Base-by-base conservation (phyloP, 805 yeast genomes). In the Saccharomycopsis malanga region DNA sequence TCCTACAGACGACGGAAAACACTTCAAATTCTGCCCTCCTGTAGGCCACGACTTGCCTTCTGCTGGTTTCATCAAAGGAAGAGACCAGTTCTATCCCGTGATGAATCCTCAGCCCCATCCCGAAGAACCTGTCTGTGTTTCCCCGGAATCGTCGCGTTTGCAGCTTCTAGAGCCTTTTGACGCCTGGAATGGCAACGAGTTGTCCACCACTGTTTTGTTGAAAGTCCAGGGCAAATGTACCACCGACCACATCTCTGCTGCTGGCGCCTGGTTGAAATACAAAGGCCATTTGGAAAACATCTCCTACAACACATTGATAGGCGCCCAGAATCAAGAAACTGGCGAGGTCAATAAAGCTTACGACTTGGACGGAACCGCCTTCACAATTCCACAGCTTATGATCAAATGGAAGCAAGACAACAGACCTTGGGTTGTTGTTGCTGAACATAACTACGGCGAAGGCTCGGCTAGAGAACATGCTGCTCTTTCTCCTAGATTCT, bases 401-500 rank as follows among this genome's bases (percentile, higher is more conserved):
- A 83, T 81, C 67, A 85, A 85, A 66, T 93, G 97, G 97, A 89
- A 91, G 65, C 71, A 79, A 44, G 93, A 87, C 52, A 57, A 67
- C 15, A 76, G 84, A 57, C 93, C 94, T 18, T 91, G 98, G 98
- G 75, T 80, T 56, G 97, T 93, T 39, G 83, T 93, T 54, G 98
- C 97, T 46, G 98, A 93, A 66, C 96, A 93, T 64, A 91, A 91
- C 68, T 93, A 91, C 61, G 98, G 98, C 69, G 98, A 91, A 72
- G 98, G 98, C 59, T 89, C 97, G 42, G 97, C 98, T 27, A 85
- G 98, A 76, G 98, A 91, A 66, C 98, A 91, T 61, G 98, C 98
- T 39, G 98, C 98, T 14, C 73, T 93, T 56, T 87, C 93, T 29
- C 98, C 98, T 48, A 77, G 94, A 67, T 93, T 86, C 72, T 74